Evolutionary conservation across 148 eudicot genomes (phyloP).

Genomic region (Simmondsia chinensis): DNA sequence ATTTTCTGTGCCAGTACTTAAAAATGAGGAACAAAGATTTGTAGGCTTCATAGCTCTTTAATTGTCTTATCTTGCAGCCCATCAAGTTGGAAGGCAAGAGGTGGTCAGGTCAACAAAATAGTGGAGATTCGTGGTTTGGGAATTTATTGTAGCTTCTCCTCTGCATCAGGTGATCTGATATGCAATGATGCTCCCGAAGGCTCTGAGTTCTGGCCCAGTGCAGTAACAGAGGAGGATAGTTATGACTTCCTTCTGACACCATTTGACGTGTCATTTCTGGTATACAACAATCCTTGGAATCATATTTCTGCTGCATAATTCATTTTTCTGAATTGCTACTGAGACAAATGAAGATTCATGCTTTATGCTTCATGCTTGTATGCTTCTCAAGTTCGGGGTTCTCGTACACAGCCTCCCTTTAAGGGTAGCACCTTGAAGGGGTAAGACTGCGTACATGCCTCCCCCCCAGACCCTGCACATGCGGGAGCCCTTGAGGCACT

Average conservation of each 20-base stretch:
- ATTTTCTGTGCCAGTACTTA: too few species aligned
- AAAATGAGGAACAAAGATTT: too few species aligned
- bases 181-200: constrained; percentile 14
- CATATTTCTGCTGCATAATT: not conserved
- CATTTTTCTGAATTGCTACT: too few species aligned
- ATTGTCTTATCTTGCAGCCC: constrained; percentile 19
- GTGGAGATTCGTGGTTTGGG: constrained; percentile 73
- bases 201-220: constrained; percentile 18
- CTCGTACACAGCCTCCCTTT: too few species aligned
- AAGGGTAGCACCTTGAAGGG: too few species aligned
- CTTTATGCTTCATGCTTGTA: too few species aligned
- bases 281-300: constrained; percentile 17
- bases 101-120: constrained; percentile 71
- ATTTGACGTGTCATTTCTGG: constrained; percentile 68
- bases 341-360: too few species aligned
- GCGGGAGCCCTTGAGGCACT: too few species aligned
- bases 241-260: constrained; percentile 51
- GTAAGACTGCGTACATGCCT: too few species aligned
- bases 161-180: constrained; percentile 28
- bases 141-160: constrained; percentile 48
- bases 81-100: constrained; percentile 38
- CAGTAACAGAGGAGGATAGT: constrained; percentile 21
- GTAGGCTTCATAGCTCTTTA: not conserved
- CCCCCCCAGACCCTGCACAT: too few species aligned
- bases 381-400: too few species aligned